Base-by-base conservation (phyloP, 2,329 filamentous ascomycete genomes). In the Triangularia verruculosa region DNA sequence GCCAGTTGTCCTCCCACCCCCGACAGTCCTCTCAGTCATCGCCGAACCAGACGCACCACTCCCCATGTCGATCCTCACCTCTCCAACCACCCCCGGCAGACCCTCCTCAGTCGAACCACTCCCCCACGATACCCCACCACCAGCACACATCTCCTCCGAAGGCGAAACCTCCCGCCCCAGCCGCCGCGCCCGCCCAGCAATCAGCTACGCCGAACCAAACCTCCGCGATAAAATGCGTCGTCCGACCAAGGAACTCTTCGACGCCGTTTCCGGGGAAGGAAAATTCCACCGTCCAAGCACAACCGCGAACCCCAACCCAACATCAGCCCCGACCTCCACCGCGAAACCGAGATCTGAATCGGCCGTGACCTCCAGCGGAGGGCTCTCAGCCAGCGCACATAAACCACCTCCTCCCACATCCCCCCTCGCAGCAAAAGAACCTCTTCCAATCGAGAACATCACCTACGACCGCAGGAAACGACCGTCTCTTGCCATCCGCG, bases 131-230 rank as follows among this genome's bases (percentile, higher is more conserved):
- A 88, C 86, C 0, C 86, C 86, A 2, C 86, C 86, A 4, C 86
- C 86, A 4, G 74, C 78, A 15, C 83, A 88, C 67, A 82, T 88
- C 34, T 83, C 81, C 7, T 78, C 76, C 7, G 80, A 75, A 34
- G 82, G 83, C 57, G 84, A 89, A 69, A 83, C 83, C 27, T 81
- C 84, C 27, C 83, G 91, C 53, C 84, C 86, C 22, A 89, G 87
- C 69, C 82, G 91, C 68, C 84, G 91, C 67, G 85, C 86, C 56
- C 82, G 89, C 70, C 78, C 85, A 11, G 82, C 87, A 57, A 84
- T 95, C 66, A 94, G 90, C 78, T 95, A 95, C 74, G 89, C 90
- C 11, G 90, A 94, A 74, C 91, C 91, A 1, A 94, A 90, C 71
- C 79, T 95, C 51, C 84, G 89, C 66, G 89, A 89, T 72, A 95